Conservation (phyloP, 139 green algal species). For the Picochlorum sp. region DNA sequence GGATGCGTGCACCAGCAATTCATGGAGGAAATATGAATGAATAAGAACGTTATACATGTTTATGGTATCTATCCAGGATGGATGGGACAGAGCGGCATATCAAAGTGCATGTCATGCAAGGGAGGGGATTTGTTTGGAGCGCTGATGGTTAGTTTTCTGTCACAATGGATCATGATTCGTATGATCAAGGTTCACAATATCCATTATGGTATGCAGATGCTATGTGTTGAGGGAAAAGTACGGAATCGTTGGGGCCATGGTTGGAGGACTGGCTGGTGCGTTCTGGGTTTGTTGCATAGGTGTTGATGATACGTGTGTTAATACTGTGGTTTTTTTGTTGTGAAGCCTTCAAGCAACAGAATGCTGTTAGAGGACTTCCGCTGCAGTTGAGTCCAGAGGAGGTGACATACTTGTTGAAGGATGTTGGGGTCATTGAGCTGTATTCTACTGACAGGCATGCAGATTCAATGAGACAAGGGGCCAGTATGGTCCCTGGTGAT, state of each 20-base stretch:
- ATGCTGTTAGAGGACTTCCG: conserved; percentile 39
- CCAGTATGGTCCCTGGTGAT: not conserved
- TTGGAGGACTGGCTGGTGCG: conserved; percentile 36
- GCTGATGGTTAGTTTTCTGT: conserved; percentile 23
- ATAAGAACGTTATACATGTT: no score
- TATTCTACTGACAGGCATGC: not conserved
- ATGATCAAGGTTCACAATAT: not conserved
- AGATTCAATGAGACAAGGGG: not conserved
- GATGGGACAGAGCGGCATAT: not conserved
- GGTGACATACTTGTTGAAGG: conserved; percentile 28
- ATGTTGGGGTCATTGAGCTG: conserved; percentile 14
- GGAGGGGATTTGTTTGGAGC: conserved; percentile 31
- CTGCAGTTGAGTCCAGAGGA: conserved; percentile 40
- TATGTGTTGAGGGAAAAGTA: conserved; percentile 22
- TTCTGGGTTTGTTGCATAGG: no score
- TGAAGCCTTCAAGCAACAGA: conserved; percentile 51
- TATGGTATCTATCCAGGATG: no score
- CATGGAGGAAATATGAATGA: no score
- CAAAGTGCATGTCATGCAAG: conserved; percentile 15
- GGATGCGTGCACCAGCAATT: no score
- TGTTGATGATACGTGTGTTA: no score
- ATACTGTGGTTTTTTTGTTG: no score
- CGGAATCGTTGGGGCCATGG: conserved; percentile 38
- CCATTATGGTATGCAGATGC: conserved; percentile 18
- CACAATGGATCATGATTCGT: not conserved